These are phyloP conservation scores for Hapsidospora chrysogenum DNA, from an alignment of 495 filamentous ascomycete species.

Conservation along the genomic window DNA sequence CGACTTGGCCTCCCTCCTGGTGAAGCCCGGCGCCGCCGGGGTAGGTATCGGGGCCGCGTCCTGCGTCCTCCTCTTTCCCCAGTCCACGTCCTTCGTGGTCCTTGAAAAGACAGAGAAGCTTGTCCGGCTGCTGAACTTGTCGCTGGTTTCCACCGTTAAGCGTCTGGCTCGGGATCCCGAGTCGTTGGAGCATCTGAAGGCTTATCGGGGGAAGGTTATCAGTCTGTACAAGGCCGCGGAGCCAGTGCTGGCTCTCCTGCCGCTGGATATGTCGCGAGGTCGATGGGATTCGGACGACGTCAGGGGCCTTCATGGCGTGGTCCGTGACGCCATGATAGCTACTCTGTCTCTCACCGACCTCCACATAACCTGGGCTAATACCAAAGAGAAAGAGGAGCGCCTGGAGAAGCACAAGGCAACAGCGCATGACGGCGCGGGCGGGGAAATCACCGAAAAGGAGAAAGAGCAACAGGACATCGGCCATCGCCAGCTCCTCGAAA, in stretches of 20 bases:
- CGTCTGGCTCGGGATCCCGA: background rate
- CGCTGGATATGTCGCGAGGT: background rate
- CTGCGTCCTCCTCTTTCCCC: conserved; percentile 1
- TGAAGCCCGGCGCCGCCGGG: conserved; percentile 1
- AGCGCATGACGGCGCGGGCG: background rate
- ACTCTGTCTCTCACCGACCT: background rate
- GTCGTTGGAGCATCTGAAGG: background rate
- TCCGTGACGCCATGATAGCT: background rate
- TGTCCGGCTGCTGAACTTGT: background rate
- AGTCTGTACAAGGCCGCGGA: background rate
- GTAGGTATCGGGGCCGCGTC: background rate
- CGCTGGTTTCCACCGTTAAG: background rate
- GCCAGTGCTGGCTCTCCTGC: conserved; percentile 1
- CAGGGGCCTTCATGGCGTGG: background rate
- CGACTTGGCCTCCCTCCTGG: background rate
- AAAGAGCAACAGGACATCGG: background rate
- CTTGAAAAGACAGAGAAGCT: background rate
- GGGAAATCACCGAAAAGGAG: too few relatives aligned
- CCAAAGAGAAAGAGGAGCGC: background rate
- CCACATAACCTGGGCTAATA: background rate
- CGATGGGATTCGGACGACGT: background rate
- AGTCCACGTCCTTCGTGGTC: conserved; percentile 1
- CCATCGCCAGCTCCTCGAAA: background rate
- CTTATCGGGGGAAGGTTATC: background rate
- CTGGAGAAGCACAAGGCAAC: background rate